These are phyloP conservation scores for Fusarium anthophilum DNA, from an alignment of 2,329 filamentous ascomycete genomes.

Conservation along the genomic window DNA sequence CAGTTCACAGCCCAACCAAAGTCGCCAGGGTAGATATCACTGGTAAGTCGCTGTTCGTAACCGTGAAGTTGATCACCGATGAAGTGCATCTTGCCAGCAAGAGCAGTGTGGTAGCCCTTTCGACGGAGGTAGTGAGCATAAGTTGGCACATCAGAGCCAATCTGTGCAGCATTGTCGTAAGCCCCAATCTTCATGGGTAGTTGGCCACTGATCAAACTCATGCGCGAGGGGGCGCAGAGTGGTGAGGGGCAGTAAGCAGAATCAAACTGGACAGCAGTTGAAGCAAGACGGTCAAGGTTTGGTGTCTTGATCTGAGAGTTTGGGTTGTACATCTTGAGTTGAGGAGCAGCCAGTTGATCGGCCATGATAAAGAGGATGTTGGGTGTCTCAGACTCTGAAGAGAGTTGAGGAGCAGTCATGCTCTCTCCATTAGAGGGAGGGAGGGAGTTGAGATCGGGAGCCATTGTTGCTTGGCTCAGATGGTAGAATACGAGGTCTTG, in stretches of 20 bases:
- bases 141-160: constrained; percentile 85
- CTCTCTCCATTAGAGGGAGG: constrained; percentile 59
- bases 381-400: constrained; percentile 46
- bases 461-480: constrained; percentile 57
- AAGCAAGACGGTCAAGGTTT: constrained; percentile 84
- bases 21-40: constrained; percentile 94
- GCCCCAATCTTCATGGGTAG: constrained; percentile 91
- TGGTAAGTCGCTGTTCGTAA: constrained; percentile 91
- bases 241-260: constrained; percentile 95
- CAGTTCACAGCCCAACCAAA: constrained; percentile 96
- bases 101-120: constrained; percentile 86
- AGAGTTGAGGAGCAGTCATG: constrained; percentile 30
- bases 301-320: constrained; percentile 92
- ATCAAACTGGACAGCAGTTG: constrained; percentile 87
- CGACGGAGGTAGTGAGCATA: constrained; percentile 91
- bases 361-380: constrained; percentile 86
- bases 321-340: constrained; percentile 91
- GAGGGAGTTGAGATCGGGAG: constrained; percentile 79
- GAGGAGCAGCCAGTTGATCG: constrained; percentile 89
- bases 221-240: constrained; percentile 89
- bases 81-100: constrained; percentile 98
- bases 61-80: constrained; percentile 94
- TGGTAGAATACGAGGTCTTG: neutral
- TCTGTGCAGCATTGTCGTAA: constrained; percentile 89
- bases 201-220: constrained; percentile 93